Evolutionary conservation across 768 basidiomycete species (phyloP).

Genomic region (Rickenella mellea): DNA sequence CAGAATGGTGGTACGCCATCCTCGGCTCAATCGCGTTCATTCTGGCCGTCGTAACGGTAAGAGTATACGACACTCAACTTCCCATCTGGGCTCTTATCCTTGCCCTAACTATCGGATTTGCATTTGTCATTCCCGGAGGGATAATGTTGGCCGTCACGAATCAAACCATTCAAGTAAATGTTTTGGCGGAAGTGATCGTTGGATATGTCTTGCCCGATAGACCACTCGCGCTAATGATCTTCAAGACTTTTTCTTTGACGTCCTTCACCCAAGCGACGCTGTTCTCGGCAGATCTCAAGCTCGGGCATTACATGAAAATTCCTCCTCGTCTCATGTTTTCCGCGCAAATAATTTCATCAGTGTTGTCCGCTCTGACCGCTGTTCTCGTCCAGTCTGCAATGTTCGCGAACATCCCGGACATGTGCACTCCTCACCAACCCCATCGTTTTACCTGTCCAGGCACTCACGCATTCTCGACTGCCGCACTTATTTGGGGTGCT

Average conservation of each 20-base stretch:
- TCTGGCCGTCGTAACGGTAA: conserved; percentile 56
- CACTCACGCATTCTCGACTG: conserved; percentile 59
- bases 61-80: conserved; percentile 65
- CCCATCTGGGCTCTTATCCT: conserved; percentile 61
- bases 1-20: conserved; percentile 62
- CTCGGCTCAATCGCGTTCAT: conserved; percentile 47
- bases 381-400: conserved; percentile 64
- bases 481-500: conserved; percentile 75
- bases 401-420: conserved; percentile 58
- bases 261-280: conserved; percentile 52
- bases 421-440: conserved; percentile 56
- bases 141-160: conserved; percentile 88
- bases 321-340: conserved; percentile 75
- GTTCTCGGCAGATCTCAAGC: conserved; percentile 71
- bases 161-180: conserved; percentile 56
- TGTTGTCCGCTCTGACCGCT: conserved; percentile 49
- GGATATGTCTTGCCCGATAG: conserved; percentile 78
- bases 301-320: conserved; percentile 87
- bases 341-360: conserved; percentile 52
- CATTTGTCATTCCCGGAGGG: conserved; percentile 56
- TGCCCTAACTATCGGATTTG: conserved; percentile 39
- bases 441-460: conserved; percentile 63
- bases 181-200: conserved; percentile 67
- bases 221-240: conserved; percentile 75
- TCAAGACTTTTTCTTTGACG: conserved; percentile 59